phyloP scores from a whole-genome alignment of 169 alveolate genomes.

The Plasmodium fragile region DNA sequence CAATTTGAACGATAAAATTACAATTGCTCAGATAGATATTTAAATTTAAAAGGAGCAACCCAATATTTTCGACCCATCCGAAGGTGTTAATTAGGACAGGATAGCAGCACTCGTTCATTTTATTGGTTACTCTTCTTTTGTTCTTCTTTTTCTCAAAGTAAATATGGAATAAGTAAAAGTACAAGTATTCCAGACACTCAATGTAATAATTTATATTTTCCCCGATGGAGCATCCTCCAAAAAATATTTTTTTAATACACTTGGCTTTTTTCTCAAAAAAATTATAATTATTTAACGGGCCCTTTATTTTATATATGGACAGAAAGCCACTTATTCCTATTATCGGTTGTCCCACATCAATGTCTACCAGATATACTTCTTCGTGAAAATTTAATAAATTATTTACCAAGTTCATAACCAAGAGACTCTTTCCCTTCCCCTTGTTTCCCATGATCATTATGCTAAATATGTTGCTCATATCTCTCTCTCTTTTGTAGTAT shows the following conservation, averaged over 20 bases:
- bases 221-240: slow-evolving; percentile 54
- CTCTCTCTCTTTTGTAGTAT: neutral
- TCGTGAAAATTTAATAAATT: slow-evolving; percentile 41
- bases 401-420: slow-evolving; percentile 31
- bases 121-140: neutral
- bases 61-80: slow-evolving; percentile 59
- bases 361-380: slow-evolving; percentile 26
- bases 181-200: slow-evolving; percentile 31
- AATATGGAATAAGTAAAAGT: slow-evolving; percentile 9
- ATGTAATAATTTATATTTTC: slow-evolving; percentile 18
- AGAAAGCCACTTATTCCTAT: slow-evolving; percentile 57
- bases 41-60: slow-evolving; percentile 41
- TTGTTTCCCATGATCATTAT: slow-evolving; percentile 39
- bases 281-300: slow-evolving; percentile 30
- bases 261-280: slow-evolving; percentile 57
- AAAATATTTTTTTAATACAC: slow-evolving; percentile 54
- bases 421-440: slow-evolving; percentile 48
- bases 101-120: neutral
- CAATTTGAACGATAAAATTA: slow-evolving; percentile 63
- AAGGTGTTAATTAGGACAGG: slow-evolving; percentile 66
- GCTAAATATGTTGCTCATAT: neutral
- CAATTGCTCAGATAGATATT: slow-evolving; percentile 39
- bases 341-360: slow-evolving; percentile 65
- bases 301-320: slow-evolving; percentile 49
- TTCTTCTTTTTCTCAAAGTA: slow-evolving; percentile 24